Conservation (phyloP, 1,139 yeast genomes). For the Protomyces inundatus region DNA sequence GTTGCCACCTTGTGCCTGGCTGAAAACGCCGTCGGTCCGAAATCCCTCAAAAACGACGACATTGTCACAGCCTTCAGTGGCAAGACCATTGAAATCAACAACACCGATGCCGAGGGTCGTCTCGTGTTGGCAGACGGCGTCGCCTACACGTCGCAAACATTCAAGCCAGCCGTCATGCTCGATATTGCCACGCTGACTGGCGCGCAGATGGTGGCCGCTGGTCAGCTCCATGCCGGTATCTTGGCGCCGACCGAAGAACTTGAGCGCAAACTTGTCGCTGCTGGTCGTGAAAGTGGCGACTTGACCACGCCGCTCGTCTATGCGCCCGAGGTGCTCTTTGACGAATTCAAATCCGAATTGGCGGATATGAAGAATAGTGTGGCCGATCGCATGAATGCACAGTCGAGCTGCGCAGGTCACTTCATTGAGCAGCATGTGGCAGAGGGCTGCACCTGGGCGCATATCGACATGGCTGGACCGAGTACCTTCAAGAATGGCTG, state of each 20-base stretch:
- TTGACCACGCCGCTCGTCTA: slow-evolving; percentile 10
- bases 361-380: slow-evolving; percentile 19
- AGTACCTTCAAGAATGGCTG: neutral
- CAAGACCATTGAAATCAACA: slow-evolving; percentile 26
- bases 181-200: slow-evolving; percentile 28
- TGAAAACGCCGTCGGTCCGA: slow-evolving; percentile 22
- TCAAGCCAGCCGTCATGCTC: slow-evolving; percentile 16
- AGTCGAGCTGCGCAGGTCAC: slow-evolving; percentile 15
- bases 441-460: slow-evolving; percentile 12
- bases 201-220: slow-evolving; percentile 21
- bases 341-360: slow-evolving; percentile 15
- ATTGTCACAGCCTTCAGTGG: slow-evolving; percentile 21
- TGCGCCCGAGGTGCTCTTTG: slow-evolving; percentile 10
- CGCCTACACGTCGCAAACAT: slow-evolving; percentile 5
- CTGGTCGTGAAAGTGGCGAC: slow-evolving; percentile 12
- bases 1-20: slow-evolving; percentile 20
- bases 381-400: slow-evolving; percentile 7
- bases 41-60: slow-evolving; percentile 25
- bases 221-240: slow-evolving; percentile 5
- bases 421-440: slow-evolving; percentile 19
- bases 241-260: slow-evolving; percentile 1
- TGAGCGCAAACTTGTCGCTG: neutral
- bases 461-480: slow-evolving; percentile 23
- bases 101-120: slow-evolving; percentile 29
- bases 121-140: slow-evolving; percentile 27